These are phyloP conservation scores for Schwanniomyces polymorphus DNA, from an alignment of 805 yeast genomes.

Conservation along the genomic window DNA sequence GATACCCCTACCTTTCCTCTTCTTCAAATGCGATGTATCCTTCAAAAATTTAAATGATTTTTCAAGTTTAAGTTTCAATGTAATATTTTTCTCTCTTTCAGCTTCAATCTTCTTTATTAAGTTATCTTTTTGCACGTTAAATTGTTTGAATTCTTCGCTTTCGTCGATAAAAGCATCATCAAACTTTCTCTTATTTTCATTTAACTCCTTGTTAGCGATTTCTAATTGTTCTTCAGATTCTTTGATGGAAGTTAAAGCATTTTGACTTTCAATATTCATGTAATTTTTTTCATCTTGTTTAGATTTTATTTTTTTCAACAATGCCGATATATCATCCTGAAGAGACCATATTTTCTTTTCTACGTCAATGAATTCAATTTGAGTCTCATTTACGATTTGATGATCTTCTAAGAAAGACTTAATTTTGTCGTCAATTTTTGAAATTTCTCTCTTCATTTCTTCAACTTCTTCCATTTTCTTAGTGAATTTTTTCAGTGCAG, in stretches of 20 bases:
- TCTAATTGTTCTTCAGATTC: slow-evolving; percentile 41
- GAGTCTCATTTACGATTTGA: slow-evolving; percentile 15
- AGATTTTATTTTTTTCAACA: slow-evolving; percentile 45
- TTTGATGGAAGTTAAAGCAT: slow-evolving; percentile 49
- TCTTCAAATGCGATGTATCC: slow-evolving; percentile 42
- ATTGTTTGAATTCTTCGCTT: slow-evolving; percentile 16
- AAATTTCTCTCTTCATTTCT: slow-evolving; percentile 19
- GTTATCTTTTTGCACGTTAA: slow-evolving; percentile 17
- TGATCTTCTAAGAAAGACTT: slow-evolving; percentile 21
- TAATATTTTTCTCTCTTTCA: slow-evolving; percentile 22
- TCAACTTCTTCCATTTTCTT: slow-evolving; percentile 33
- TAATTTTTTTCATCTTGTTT: slow-evolving; percentile 61
- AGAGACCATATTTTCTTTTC: slow-evolving; percentile 46
- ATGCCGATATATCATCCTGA: slow-evolving; percentile 44
- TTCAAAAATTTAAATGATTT: slow-evolving; percentile 32
- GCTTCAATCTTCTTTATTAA: slow-evolving; percentile 19
- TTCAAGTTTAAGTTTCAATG: slow-evolving; percentile 26
- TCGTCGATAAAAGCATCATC: slow-evolving; percentile 19
- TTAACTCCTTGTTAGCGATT: slow-evolving; percentile 17
- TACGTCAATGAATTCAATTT: slow-evolving; percentile 26
- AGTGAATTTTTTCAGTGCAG: slow-evolving; percentile 29
- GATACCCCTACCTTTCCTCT: slow-evolving; percentile 39
- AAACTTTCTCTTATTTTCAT: slow-evolving; percentile 16
- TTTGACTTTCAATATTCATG: slow-evolving; percentile 56
- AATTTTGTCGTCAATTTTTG: slow-evolving; percentile 26